phyloP scores from a whole-genome alignment of 2,329 filamentous ascomycete genomes.

The Blastomyces parvus region DNA sequence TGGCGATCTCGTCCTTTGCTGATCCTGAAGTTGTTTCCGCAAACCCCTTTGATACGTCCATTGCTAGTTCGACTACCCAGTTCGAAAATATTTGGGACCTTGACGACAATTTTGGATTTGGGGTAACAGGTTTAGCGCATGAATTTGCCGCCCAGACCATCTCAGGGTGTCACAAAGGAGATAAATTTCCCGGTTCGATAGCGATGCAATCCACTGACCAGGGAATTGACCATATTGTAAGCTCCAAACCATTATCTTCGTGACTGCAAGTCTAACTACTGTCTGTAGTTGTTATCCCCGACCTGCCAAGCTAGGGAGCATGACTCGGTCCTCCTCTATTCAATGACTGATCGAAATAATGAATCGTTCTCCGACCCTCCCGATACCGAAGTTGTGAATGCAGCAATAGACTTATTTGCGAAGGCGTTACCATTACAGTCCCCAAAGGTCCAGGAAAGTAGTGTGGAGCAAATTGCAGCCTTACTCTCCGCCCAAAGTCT shows the following conservation, averaged over 20 bases:
- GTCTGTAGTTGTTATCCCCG: slow-evolving; percentile 43
- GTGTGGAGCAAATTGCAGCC: slow-evolving; percentile 84
- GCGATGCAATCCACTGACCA: slow-evolving; percentile 32
- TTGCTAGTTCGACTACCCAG: slow-evolving; percentile 77
- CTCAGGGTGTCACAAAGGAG: slow-evolving; percentile 59
- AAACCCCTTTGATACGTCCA: slow-evolving; percentile 77
- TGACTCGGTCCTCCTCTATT: slow-evolving; percentile 73
- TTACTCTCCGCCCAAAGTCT: slow-evolving; percentile 73
- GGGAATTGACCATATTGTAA: slow-evolving; percentile 35
- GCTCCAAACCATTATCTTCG: slow-evolving; percentile 14
- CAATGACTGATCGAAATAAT: slow-evolving; percentile 40
- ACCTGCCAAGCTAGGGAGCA: slow-evolving; percentile 80
- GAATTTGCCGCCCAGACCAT: slow-evolving; percentile 65
- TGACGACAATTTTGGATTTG: slow-evolving; percentile 88
- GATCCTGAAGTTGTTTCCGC: slow-evolving; percentile 66
- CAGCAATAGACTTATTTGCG: slow-evolving; percentile 86
- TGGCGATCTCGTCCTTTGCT: slow-evolving; percentile 84
- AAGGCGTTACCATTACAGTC: slow-evolving; percentile 83
- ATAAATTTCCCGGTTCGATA: slow-evolving; percentile 40
- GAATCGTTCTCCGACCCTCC: slow-evolving; percentile 60
- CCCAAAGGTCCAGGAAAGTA: slow-evolving; percentile 88
- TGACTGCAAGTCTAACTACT: slow-evolving; percentile 13
- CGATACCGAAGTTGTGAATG: slow-evolving; percentile 86
- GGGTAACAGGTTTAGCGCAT: slow-evolving; percentile 73
- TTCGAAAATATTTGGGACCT: slow-evolving; percentile 96